Conservation (phyloP, 2,329 filamentous ascomycete species). For the Grosmannia huntii region DNA sequence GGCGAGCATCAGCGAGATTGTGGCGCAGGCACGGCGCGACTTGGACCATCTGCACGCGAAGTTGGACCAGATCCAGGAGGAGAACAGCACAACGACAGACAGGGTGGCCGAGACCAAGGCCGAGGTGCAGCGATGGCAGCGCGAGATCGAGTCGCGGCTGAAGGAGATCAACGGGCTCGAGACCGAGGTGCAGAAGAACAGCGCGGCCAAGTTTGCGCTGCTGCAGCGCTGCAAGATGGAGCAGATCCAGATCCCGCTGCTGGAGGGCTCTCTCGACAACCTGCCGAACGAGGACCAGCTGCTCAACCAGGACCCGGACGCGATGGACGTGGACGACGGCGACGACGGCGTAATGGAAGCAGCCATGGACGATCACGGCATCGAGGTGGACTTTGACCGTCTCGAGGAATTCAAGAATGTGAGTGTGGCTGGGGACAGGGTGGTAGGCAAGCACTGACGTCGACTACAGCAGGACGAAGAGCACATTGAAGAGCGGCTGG, state of each 20-base stretch:
- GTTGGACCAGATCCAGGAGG: conserved; percentile 54
- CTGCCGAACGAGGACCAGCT: conserved; percentile 79
- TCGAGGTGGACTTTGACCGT: conserved; percentile 72
- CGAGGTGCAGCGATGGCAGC: conserved; percentile 73
- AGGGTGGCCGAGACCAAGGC: conserved; percentile 65
- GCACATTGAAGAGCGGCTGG: conserved; percentile 60
- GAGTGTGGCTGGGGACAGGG: conserved; percentile 34
- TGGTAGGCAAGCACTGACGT: background rate
- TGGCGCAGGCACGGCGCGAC: conserved; percentile 62
- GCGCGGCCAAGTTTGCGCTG: conserved; percentile 69
- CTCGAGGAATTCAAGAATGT: conserved; percentile 46
- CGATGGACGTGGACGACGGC: conserved; percentile 81
- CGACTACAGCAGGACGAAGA: conserved; percentile 32
- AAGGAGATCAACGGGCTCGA: conserved; percentile 72
- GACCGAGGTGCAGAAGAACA: conserved; percentile 73
- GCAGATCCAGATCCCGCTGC: conserved; percentile 75
- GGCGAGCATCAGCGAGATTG: conserved; percentile 56
- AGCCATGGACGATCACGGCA: conserved; percentile 77
- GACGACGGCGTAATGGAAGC: conserved; percentile 41
- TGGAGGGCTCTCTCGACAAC: conserved; percentile 64
- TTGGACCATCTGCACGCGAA: conserved; percentile 63
- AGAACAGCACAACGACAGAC: conserved; percentile 56
- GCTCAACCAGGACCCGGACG: conserved; percentile 64
- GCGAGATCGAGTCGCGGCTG: conserved; percentile 60
- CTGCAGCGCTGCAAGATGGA: conserved; percentile 87